phyloP scores from a whole-genome alignment of 2,329 filamentous ascomycete species.

The Fusarium marasasianum region DNA sequence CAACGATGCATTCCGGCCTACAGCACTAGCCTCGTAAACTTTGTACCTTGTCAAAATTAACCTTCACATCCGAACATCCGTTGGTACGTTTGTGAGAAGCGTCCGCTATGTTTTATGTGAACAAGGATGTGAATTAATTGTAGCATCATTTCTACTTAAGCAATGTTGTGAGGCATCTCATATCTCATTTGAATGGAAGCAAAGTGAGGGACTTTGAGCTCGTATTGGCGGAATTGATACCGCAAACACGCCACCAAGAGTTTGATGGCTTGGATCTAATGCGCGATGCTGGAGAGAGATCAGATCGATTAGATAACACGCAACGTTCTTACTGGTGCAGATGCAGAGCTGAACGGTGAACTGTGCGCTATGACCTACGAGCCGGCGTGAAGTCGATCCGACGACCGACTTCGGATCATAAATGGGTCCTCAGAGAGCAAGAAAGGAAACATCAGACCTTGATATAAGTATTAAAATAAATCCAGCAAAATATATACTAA shows the following conservation, averaged over 20 bases:
- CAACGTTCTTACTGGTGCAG: constrained; percentile 1
- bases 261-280: neutral
- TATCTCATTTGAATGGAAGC: neutral
- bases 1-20: constrained; percentile 5
- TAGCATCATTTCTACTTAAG: neutral
- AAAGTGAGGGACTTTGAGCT: neutral
- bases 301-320: constrained; percentile 38
- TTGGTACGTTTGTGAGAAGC: neutral
- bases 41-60: neutral
- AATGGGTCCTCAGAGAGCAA: neutral
- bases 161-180: too few relatives aligned
- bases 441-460: neutral
- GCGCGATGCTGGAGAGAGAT: constrained; percentile 10
- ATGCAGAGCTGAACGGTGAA: constrained; percentile 5
- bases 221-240: neutral
- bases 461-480: neutral
- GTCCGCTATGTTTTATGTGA: too few relatives aligned
- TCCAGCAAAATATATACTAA: too few relatives aligned
- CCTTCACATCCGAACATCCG: too few relatives aligned
- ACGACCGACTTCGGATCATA: neutral
- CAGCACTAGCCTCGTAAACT: neutral
- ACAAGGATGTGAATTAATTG: neutral
- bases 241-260: neutral
- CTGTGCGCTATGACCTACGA: neutral
- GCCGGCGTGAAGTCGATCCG: neutral